Percentiles rank a stretch among this genome's conserved stretches.
Conservation (phyloP, 345 rosid species). For the Clarkia xantiana region DNA sequence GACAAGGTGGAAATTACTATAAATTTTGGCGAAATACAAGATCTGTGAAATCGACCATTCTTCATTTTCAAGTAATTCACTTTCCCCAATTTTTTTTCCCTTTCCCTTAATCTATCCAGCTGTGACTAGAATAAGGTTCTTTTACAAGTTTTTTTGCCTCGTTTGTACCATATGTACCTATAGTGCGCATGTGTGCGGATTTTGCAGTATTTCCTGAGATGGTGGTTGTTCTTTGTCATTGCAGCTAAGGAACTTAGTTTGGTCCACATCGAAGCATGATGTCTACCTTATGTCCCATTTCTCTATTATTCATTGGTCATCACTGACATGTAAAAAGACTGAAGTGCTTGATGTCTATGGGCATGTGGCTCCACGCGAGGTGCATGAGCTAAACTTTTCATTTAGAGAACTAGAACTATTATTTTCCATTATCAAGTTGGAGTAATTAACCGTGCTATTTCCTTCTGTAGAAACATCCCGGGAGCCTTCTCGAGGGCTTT, state of each 20-base stretch:
- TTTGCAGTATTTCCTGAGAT: neutral
- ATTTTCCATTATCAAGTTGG: too few relatives aligned
- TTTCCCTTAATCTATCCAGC: neutral
- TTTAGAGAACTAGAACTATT: neutral
- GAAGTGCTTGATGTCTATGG: conserved; percentile 45
- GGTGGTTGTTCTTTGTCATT: neutral
- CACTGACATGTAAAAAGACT: conserved; percentile 27
- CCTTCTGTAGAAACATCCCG: conserved; percentile 35
- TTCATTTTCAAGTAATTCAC: conserved; percentile 36
- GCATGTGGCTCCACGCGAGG: conserved; percentile 41
- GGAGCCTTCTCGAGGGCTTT: conserved; percentile 38
- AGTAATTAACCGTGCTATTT: neutral
- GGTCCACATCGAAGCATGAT: conserved; percentile 50
- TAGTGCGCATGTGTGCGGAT: neutral
- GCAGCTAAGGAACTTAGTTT: conserved; percentile 43
- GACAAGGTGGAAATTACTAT: conserved; percentile 27
- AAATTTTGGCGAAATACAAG: conserved; percentile 38
- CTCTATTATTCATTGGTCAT: conserved; percentile 39
- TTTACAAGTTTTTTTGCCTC: too few relatives aligned
- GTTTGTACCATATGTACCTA: neutral
- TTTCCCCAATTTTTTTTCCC: neutral
- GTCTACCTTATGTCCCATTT: conserved; percentile 44
- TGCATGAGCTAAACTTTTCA: conserved; percentile 4
- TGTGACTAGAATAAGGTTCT: neutral
- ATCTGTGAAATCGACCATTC: conserved; percentile 47